Conservation (phyloP, 2,329 filamentous ascomycete genomes). For the Claviceps arundinis region DNA sequence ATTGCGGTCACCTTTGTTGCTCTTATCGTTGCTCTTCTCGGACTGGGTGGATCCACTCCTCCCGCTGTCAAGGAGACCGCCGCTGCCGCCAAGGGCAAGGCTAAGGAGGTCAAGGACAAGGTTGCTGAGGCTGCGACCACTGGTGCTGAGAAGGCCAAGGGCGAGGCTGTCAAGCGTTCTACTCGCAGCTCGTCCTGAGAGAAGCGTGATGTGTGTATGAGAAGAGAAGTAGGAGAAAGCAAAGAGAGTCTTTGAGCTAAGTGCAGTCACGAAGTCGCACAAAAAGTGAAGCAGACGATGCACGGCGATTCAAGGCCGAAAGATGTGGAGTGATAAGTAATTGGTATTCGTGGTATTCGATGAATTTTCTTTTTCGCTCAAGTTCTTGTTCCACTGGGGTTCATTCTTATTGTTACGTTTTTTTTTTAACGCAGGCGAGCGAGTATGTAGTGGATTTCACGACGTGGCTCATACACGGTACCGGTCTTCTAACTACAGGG, state of each 20-base stretch:
- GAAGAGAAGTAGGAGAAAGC: neutral
- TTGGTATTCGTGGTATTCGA: no score
- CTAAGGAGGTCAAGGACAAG: conserved; percentile 58
- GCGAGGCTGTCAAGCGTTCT: conserved; percentile 50
- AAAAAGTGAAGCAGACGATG: neutral
- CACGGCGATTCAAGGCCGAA: no score
- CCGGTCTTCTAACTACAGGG: no score
- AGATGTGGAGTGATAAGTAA: no score
- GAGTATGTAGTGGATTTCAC: no score
- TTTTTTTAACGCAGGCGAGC: no score
- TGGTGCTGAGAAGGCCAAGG: conserved; percentile 62
- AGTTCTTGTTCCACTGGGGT: no score
- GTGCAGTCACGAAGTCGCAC: neutral
- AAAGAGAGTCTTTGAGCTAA: neutral
- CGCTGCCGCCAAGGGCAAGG: conserved; percentile 52
- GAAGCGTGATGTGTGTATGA: neutral
- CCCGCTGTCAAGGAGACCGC: conserved; percentile 64
- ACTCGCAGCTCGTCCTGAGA: conserved; percentile 42
- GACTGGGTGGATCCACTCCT: conserved; percentile 51
- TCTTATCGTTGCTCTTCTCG: conserved; percentile 53
- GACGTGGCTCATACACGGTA: no score
- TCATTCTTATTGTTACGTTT: no score
- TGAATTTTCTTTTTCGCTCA: no score
- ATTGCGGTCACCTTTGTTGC: conserved; percentile 57
- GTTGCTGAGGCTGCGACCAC: conserved; percentile 42